Base-by-base conservation (phyloP, 2,329 filamentous ascomycete genomes). In the Tolypocladium guangdongense region DNA sequence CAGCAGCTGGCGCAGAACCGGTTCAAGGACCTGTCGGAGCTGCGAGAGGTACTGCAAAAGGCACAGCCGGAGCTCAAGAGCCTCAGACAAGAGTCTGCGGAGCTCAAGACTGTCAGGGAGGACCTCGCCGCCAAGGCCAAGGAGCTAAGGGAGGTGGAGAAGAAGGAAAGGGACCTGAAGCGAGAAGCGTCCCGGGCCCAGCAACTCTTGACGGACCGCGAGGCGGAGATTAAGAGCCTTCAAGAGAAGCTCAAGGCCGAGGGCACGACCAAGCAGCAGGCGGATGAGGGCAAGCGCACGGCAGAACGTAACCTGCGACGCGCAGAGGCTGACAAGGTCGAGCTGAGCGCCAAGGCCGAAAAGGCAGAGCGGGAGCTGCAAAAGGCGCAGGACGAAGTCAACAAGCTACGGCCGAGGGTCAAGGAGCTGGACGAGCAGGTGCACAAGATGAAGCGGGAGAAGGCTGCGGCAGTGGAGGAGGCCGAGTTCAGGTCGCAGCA, bases 1-100 rank as follows among this genome's bases (percentile, higher is more conserved):
- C 85, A 96, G 66, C 84, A 95, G 68, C 78, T 97, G 14, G 90
- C 93, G 0, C 86, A 95, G 56, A 86, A 82, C 18, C 80, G 93
- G 33, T 97, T 90, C 74, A 95, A 90, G 67, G 91, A 97, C 55
- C 74, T 96, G 2, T 85, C 84, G 0, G 88, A 95, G 32, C 74
- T 96, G 47, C 81, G 86, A 22, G 87, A 92, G 56, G 76, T 91
- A 2, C 70, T 96, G 33, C 85, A 90, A 59, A 95, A 93, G 66
- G 81, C 87, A 0, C 91, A 96, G 63, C 87, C 90, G 0, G 92
- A 99, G 68, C 74, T 97, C 27, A 87, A 86, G 66, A 84, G 75
- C 46, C 76, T 97, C 22, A 83, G 89, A 8, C 82, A 85, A 49
- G 91, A 97, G 61, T 84, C 88, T 33, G 80, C 81, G 0, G 80